Evolutionary conservation across 176 grass and related monocot genomes (phyloP).

Genomic region (barley (Hordeum vulgare)): DNA sequence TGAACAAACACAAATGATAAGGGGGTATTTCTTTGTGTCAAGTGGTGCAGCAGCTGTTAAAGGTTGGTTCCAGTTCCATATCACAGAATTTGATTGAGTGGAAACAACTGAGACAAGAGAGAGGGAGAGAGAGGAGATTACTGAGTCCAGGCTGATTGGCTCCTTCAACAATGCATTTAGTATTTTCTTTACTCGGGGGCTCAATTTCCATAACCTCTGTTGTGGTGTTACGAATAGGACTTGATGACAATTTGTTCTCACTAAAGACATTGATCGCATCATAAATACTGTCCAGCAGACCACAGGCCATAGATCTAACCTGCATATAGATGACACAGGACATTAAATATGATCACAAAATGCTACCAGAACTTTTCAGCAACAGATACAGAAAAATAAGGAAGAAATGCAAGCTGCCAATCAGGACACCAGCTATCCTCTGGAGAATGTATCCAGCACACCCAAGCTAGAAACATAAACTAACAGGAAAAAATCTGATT

Average conservation of each 20-base stretch:
- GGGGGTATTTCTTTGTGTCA: not conserved
- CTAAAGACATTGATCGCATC: conserved; percentile 59
- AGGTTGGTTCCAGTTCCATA: not conserved
- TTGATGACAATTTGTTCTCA: conserved; percentile 47
- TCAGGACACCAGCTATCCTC: not conserved
- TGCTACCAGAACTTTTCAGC: not conserved
- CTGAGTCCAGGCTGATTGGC: conserved; percentile 5
- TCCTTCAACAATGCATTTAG: conserved; percentile 20
- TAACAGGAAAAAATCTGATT: not conserved
- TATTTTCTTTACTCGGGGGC: conserved; percentile 48
- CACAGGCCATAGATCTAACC: conserved; percentile 73
- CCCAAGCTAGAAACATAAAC: not conserved
- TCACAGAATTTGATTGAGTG: not conserved
- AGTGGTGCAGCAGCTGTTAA: not conserved
- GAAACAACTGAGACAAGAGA: not conserved
- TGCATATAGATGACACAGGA: conserved; percentile 35
- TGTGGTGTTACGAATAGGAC: conserved; percentile 39
- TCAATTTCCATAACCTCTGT: conserved; percentile 73
- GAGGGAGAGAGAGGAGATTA: not conserved
- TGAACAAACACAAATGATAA: conserved; percentile 18
- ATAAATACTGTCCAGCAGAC: conserved; percentile 77
- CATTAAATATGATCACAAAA: conserved; percentile 24
- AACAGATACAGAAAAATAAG: not conserved
- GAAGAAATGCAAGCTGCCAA: not conserved
- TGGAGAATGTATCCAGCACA: not conserved